A percentile compares a stretch with the other conserved stretches of the same genome.
Evolutionary conservation across 139 green algal genomes (phyloP).

Genomic region (Diplosphaera chodatii): DNA sequence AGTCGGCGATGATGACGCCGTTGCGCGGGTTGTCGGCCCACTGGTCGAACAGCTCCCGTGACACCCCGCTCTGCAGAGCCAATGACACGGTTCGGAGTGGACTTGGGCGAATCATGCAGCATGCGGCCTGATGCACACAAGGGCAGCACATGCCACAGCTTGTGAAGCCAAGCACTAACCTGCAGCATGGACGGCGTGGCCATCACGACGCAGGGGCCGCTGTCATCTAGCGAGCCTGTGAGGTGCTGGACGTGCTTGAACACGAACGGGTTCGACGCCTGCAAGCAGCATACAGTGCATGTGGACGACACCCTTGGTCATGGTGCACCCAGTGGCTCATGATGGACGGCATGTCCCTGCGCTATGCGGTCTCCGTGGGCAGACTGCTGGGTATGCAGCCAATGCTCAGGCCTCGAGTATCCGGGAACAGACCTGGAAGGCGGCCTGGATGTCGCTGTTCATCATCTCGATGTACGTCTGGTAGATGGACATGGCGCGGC

Average conservation of each 20-base stretch:
- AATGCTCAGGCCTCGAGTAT: no score
- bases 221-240: conserved; percentile 63
- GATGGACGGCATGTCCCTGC: no score
- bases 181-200: conserved; percentile 92
- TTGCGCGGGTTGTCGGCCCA: conserved; percentile 89
- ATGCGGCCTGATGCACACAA: no score
- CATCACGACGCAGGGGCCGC: conserved; percentile 90
- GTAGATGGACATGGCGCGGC: conserved; percentile 73
- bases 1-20: conserved; percentile 93
- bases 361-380: no score
- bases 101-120: no score
- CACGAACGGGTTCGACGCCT: conserved; percentile 85
- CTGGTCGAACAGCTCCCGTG: conserved; percentile 87
- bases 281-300: background rate
- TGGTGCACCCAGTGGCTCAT: no score
- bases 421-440: conserved; percentile 54
- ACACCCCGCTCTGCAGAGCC: conserved; percentile 52
- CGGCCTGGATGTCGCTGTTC: conserved; percentile 87
- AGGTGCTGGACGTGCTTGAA: conserved; percentile 91
- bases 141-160: no score
- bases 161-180: no score
- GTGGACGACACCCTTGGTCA: no score
- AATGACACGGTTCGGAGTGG: background rate
- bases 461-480: conserved; percentile 97
- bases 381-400: no score